Percentiles rank a stretch among this genome's conserved stretches.
phyloP scores from a whole-genome alignment of 768 basidiomycete genomes.

The Kwoniella dendrophila region DNA sequence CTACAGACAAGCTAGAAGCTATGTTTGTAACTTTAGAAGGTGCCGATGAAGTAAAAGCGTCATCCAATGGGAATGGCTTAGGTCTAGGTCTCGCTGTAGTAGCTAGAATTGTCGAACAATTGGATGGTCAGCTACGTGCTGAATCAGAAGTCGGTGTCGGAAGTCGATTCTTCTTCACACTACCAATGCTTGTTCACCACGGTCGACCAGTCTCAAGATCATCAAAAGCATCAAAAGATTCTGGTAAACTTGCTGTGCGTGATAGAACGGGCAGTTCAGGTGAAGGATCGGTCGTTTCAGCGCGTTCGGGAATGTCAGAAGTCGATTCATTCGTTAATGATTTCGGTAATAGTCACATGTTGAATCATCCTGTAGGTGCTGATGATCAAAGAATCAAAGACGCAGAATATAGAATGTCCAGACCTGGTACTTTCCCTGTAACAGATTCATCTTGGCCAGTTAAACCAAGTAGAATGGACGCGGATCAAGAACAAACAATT shows the following conservation, averaged over 20 bases:
- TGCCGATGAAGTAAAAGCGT: constrained; percentile 60
- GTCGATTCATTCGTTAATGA: constrained; percentile 57
- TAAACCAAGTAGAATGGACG: constrained; percentile 38
- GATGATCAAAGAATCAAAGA: constrained; percentile 41
- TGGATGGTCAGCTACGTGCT: constrained; percentile 76
- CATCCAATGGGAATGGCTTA: constrained; percentile 46
- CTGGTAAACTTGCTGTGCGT: neutral
- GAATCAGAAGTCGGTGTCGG: constrained; percentile 71
- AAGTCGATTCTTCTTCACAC: constrained; percentile 69
- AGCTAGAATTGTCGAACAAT: constrained; percentile 74
- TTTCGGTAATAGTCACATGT: constrained; percentile 53
- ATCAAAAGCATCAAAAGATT: constrained; percentile 2
- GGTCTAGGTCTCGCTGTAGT: constrained; percentile 80
- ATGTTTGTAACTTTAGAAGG: constrained; percentile 81
- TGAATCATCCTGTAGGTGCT: constrained; percentile 12
- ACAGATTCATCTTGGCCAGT: constrained; percentile 51
- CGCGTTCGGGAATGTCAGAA: constrained; percentile 40
- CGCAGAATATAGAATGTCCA: constrained; percentile 45
- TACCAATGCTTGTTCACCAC: constrained; percentile 44
- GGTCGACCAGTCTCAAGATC: constrained; percentile 58
- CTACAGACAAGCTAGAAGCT: constrained; percentile 66
- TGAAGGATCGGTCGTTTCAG: constrained; percentile 21
- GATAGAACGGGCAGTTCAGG: constrained; percentile 23
- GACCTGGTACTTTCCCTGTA: constrained; percentile 50
- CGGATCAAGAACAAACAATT: constrained; percentile 25